Base-by-base conservation (phyloP, 768 basidiomycete genomes). In the Termitomyces heimii region DNA sequence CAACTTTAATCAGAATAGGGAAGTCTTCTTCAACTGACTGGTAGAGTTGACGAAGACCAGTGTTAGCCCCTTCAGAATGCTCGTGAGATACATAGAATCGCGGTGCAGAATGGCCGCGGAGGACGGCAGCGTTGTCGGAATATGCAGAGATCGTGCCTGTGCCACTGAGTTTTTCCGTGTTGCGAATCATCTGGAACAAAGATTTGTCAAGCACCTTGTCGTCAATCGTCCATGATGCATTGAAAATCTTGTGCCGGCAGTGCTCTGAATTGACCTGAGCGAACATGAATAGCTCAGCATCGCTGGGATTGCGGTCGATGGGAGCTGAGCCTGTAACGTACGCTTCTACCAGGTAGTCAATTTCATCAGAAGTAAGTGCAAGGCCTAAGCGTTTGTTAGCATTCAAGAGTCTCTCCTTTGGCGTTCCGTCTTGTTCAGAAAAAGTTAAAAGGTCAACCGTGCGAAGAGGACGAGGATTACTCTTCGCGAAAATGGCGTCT, bases 181-280 rank as follows among this genome's bases (percentile, higher is more conserved):
- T 97, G 48, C 92, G 82, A 63, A 99, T 98, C 95, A 99, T 98
- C 63, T 88, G 84, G 74, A 99, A 99, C 22, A 98, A 82, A 4
- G 92, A 91, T 45, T 76, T 75, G 56, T 88, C 81, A 64, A 84
- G 77, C 12, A 77, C 65, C 40, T 77, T 65, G 2, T 80, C 88
- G 65, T 98, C 89, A 62, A 99, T 83, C 12, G 85, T 91, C 97
- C 97, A 99, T 16, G 89, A 81, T 0, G 97, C 95, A 68, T 99
- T 99, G 79, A 98, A 99, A 63, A 98, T 98, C 75, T 99, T 99
- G 80, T 99, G 97, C 34, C 97, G 82, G 71, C 97, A 99, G 68
- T 98, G 97, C 71, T 99, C 97, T n/a, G 95, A 98, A 75, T 99
- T 99, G 70, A 99, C 96, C 68, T 99, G 97, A 3, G 97, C 96